Evolutionary conservation across 495 filamentous ascomycete genomes (phyloP).

Genomic region (Penicillium ochrochloron): DNA sequence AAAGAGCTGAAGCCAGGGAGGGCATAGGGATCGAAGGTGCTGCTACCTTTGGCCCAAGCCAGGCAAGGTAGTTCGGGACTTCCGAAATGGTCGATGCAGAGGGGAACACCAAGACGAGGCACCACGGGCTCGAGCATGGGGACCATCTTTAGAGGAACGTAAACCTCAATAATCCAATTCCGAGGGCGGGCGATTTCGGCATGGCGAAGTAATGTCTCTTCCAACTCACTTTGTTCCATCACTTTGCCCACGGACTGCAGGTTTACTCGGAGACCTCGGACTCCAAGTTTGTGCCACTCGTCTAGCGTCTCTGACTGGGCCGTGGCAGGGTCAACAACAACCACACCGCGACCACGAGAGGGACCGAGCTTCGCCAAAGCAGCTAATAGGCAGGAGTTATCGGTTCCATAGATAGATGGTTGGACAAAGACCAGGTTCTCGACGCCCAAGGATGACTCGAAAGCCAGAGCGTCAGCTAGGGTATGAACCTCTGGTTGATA

Average conservation of each 20-base stretch:
- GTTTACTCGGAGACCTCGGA: slow-evolving; percentile 57
- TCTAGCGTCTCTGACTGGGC: slow-evolving; percentile 39
- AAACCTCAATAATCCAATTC: slow-evolving; percentile 56
- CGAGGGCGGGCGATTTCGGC: slow-evolving; percentile 48
- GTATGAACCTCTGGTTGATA: slow-evolving; percentile 47
- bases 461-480: slow-evolving; percentile 43
- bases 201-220: slow-evolving; percentile 42
- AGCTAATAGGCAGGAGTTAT: slow-evolving; percentile 58
- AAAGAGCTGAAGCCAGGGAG: slow-evolving; percentile 50
- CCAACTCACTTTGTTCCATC: slow-evolving; percentile 40
- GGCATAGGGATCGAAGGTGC: slow-evolving; percentile 40
- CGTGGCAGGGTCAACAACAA: slow-evolving; percentile 52
- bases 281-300: slow-evolving; percentile 54
- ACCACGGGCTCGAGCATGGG: slow-evolving; percentile 47
- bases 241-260: slow-evolving; percentile 50
- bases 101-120: slow-evolving; percentile 46
- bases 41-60: slow-evolving; percentile 9
- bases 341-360: slow-evolving; percentile 51
- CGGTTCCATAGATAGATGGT: slow-evolving; percentile 54
- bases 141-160: slow-evolving; percentile 48
- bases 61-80: slow-evolving; percentile 40
- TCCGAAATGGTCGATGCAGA: slow-evolving; percentile 59
- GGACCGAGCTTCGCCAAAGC: slow-evolving; percentile 46
- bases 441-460: slow-evolving; percentile 45
- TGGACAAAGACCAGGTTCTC: slow-evolving; percentile 56